phyloP scores from a whole-genome alignment of 2,329 filamentous ascomycete genomes.

The Pseudocercospora fijiensis region DNA sequence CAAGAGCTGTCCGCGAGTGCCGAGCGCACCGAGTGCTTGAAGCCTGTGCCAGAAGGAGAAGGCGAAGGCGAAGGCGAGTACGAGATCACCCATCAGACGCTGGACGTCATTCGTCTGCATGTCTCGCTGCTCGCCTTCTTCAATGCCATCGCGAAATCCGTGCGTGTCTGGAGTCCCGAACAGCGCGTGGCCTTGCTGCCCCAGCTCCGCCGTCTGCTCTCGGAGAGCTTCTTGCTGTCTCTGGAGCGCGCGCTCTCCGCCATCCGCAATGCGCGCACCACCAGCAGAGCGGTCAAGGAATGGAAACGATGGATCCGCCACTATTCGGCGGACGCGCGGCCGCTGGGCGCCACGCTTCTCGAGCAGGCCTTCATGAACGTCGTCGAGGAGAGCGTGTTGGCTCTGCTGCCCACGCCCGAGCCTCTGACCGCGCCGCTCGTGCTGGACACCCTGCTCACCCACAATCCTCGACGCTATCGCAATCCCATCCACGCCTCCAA shows the following conservation, averaged over 20 bases:
- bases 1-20: slow-evolving; percentile 66
- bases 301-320: slow-evolving; percentile 86
- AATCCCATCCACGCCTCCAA: slow-evolving; percentile 32
- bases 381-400: slow-evolving; percentile 49
- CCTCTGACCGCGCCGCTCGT: slow-evolving; percentile 23
- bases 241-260: slow-evolving; percentile 89
- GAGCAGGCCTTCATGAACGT: slow-evolving; percentile 87
- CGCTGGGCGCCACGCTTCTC: slow-evolving; percentile 85
- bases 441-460: slow-evolving; percentile 39
- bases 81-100: slow-evolving; percentile 28
- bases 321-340: slow-evolving; percentile 75
- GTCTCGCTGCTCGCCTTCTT: slow-evolving; percentile 89
- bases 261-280: slow-evolving; percentile 73
- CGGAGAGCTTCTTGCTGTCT: slow-evolving; percentile 78
- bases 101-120: slow-evolving; percentile 63
- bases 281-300: slow-evolving; percentile 67
- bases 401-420: slow-evolving; percentile 28
- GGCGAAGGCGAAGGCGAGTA: slow-evolving; percentile 26
- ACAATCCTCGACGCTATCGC: slow-evolving; percentile 15
- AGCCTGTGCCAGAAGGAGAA: slow-evolving; percentile 21
- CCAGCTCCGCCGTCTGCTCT: slow-evolving; percentile 69
- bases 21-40: slow-evolving; percentile 48
- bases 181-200: slow-evolving; percentile 73
- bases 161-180: slow-evolving; percentile 74
- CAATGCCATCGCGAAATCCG: slow-evolving; percentile 73